These are phyloP conservation scores for Colletotrichum ledebouriae DNA, from an alignment of 2,329 filamentous ascomycete genomes.

Conservation along the genomic window DNA sequence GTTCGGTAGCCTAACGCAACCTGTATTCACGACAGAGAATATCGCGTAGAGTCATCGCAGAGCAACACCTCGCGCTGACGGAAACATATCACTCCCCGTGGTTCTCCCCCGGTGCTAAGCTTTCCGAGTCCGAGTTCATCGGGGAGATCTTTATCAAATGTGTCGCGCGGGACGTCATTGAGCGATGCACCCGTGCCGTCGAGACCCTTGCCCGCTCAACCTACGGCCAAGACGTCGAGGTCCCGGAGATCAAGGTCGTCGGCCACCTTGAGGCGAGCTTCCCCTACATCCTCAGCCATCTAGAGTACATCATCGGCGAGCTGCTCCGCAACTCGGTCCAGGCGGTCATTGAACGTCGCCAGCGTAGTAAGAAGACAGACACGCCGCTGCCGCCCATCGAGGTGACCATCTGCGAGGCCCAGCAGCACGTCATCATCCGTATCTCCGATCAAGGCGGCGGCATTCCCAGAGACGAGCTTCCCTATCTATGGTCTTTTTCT, in stretches of 20 bases:
- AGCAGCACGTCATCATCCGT: constrained; percentile 94
- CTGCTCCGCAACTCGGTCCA: constrained; percentile 95
- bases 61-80: constrained; percentile 94
- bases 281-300: constrained; percentile 94
- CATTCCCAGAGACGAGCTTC: constrained; percentile 85
- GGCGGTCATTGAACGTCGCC: constrained; percentile 84
- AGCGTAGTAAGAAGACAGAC: constrained; percentile 51
- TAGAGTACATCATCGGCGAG: constrained; percentile 98
- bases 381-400: constrained; percentile 79
- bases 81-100: constrained; percentile 93
- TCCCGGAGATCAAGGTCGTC: constrained; percentile 86
- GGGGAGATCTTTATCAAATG: constrained; percentile 96
- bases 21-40: constrained; percentile 75
- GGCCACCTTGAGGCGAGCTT: constrained; percentile 93
- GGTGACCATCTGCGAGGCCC: constrained; percentile 92
- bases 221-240: constrained; percentile 76
- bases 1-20: constrained; percentile 22
- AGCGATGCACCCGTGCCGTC: constrained; percentile 83
- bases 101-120: constrained; percentile 86
- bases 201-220: constrained; percentile 80
- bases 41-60: constrained; percentile 94
- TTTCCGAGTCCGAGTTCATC: constrained; percentile 84
- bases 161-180: constrained; percentile 89
- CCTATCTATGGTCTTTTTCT: constrained; percentile 95
- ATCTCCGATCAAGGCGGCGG: constrained; percentile 97